These are phyloP conservation scores for Fusarium poae DNA, from an alignment of 2,329 filamentous ascomycete genomes.

Conservation along the genomic window DNA sequence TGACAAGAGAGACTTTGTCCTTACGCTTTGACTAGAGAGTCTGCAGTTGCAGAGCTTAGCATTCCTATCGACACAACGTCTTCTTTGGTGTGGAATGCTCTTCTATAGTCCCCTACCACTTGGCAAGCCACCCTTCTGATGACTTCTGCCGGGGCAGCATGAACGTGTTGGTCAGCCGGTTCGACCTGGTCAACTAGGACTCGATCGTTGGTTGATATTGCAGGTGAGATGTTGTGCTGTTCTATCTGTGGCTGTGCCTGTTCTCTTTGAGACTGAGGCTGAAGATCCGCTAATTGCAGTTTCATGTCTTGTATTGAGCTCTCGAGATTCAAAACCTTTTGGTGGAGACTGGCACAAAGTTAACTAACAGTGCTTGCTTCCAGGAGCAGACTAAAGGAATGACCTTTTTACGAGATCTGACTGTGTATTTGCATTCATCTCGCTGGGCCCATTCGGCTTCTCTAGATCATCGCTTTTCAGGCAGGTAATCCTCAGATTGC, in stretches of 20 bases:
- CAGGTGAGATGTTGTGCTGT: background rate
- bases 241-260: background rate
- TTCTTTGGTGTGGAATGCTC: slow-evolving; percentile 21
- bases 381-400: background rate
- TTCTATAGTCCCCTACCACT: slow-evolving; percentile 27
- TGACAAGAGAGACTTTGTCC: background rate
- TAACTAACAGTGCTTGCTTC: background rate
- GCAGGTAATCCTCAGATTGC: slow-evolving; percentile 32
- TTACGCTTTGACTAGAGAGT: slow-evolving; percentile 26
- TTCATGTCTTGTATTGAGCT: slow-evolving; percentile 28
- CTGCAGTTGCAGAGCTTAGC: slow-evolving; percentile 20
- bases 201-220: background rate
- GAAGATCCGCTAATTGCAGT: slow-evolving; percentile 12
- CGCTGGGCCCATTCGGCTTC: slow-evolving; percentile 1
- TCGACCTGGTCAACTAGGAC: slow-evolving; percentile 13
- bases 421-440: background rate
- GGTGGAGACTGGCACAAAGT: slow-evolving; percentile 13
- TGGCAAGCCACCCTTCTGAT: slow-evolving; percentile 32
- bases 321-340: slow-evolving; percentile 29
- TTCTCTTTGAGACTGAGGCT: slow-evolving; percentile 3
- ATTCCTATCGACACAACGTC: slow-evolving; percentile 29
- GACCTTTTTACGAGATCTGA: slow-evolving; percentile 26
- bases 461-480: slow-evolving; percentile 26
- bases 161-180: slow-evolving; percentile 28
- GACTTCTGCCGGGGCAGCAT: slow-evolving; percentile 30